Conservation (phyloP, 208 protist genomes). For the Herpetomonas muscarum region DNA sequence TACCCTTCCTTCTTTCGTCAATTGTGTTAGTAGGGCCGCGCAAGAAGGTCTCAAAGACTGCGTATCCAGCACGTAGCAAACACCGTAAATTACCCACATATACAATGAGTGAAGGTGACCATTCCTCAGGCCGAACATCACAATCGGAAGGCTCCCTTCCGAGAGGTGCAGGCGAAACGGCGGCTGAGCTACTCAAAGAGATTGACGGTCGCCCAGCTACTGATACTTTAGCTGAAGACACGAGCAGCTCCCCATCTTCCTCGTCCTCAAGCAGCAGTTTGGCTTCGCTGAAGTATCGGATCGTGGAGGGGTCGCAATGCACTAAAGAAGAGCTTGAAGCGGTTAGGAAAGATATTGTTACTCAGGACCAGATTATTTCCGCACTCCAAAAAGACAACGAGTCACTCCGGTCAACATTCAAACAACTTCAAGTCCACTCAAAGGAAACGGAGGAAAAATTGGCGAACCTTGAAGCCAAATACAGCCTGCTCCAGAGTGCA, state of each 20-base stretch:
- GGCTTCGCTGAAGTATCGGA: neutral
- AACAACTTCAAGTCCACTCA: conserved; percentile 22
- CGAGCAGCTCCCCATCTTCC: neutral
- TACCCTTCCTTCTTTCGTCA: no score
- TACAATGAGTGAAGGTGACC: neutral
- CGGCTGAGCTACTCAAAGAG: neutral
- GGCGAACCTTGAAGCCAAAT: conserved; percentile 64
- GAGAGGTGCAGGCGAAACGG: neutral
- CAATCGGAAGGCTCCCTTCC: neutral
- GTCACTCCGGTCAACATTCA: conserved; percentile 41
- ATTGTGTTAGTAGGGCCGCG: no score
- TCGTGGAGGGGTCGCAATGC: conserved; percentile 14
- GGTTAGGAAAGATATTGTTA: conserved; percentile 45
- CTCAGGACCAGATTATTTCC: conserved; percentile 66
- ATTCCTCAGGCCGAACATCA: neutral
- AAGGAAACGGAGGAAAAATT: conserved; percentile 44
- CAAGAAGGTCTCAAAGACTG: no score
- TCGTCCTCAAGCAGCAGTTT: neutral
- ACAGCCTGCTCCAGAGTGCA: conserved; percentile 51
- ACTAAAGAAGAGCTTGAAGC: conserved; percentile 20
- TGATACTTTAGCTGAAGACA: neutral
- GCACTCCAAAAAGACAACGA: conserved; percentile 72
- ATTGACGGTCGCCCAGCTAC: neutral
- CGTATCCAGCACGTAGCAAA: no score
- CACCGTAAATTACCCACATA: neutral